Evolutionary conservation across 1,284 basidiomycete species (phyloP), one percentile per base, ranked within the genome.

Genomic region (Sutorius eximius): DNA sequence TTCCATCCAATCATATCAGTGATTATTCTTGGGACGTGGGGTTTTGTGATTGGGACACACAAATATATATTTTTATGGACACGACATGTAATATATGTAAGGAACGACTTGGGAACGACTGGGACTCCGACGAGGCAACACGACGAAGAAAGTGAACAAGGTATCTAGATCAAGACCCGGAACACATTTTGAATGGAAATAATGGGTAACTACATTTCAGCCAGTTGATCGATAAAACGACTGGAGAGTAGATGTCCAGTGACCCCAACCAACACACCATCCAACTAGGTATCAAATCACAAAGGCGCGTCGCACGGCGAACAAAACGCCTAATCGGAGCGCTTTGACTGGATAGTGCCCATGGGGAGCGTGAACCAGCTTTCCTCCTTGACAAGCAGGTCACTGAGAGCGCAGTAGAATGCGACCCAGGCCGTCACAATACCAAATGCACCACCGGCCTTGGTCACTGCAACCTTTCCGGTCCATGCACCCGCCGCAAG

Each of bases 381-480:
- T 60, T 77, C 74, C 40, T 82, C 81, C n/a, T 75, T 73, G 22
- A 74, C 75, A 47, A 87, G 76, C 45, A 90, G 69, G 53, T 87
- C 82, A 24, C 79, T 79, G n/a, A 83, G 71, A 42, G 81, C 88
- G 45, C 79, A 76, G 66, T 89, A 89, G 74, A 82, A 89, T 16
- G 87, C 89, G 61, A 88, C 69, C 57, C 82, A 68, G 0, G 85
- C 86, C 20, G 88, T 87, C 52, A 86, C 58, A 52, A 86, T 77
- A 32, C 93, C 93, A 32, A 92, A 71, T 2, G 72, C 82, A 51
- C 93, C 93, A 43, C 91, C 93, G 3, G 86, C 89, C 55, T 52
- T 60, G 43, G 22, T 56, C 34, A 70, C 1, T 0, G 40, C 59
- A 15, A 51, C 49, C 16, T 57, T 69, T 5, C 56, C 67, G 2